phyloP scores from a whole-genome alignment of 345 rosid species.

The Barbarea vulgaris region DNA sequence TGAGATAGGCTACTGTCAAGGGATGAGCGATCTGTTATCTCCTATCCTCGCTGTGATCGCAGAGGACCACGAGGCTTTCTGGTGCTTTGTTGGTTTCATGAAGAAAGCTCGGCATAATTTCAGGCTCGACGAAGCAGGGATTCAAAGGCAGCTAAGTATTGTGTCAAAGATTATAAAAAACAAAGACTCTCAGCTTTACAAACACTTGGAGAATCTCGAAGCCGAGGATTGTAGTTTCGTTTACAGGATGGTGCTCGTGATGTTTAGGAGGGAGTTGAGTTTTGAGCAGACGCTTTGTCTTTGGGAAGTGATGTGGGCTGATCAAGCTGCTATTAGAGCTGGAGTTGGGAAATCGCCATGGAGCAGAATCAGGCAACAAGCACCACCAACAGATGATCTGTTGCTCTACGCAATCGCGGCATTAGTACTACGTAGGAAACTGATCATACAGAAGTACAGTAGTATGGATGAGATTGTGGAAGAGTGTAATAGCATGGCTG shows the following conservation, averaged over 20 bases:
- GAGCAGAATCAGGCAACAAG: conserved; percentile 86
- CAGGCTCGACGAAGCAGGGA: conserved; percentile 95
- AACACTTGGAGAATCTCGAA: conserved; percentile 88
- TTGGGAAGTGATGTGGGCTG: conserved; percentile 99
- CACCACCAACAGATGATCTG: conserved; percentile 92
- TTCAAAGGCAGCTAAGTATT: conserved; percentile 80
- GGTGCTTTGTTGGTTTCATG: conserved; percentile 99
- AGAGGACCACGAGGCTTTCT: conserved; percentile 92
- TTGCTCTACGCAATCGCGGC: conserved; percentile 96
- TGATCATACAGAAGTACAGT: conserved; percentile 87
- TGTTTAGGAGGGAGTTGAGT: conserved; percentile 88
- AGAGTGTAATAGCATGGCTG: conserved; percentile 96
- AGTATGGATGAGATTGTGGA: conserved; percentile 98
- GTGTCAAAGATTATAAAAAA: conserved; percentile 87
- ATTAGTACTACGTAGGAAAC: conserved; percentile 82
- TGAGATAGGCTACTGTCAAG: conserved; percentile 98
- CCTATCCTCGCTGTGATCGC: conserved; percentile 78
- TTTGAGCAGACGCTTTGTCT: conserved; percentile 92
- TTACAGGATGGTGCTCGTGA: conserved; percentile 96
- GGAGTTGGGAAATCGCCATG: conserved; percentile 92
- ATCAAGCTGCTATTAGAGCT: conserved; percentile 97
- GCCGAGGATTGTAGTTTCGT: conserved; percentile 98
- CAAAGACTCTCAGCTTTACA: conserved; percentile 92
- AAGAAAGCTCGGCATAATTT: conserved; percentile 96
- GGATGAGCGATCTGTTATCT: conserved; percentile 95